Evolutionary conservation across 257 asterid species (phyloP).

Genomic region (Mitragyna speciosa): DNA sequence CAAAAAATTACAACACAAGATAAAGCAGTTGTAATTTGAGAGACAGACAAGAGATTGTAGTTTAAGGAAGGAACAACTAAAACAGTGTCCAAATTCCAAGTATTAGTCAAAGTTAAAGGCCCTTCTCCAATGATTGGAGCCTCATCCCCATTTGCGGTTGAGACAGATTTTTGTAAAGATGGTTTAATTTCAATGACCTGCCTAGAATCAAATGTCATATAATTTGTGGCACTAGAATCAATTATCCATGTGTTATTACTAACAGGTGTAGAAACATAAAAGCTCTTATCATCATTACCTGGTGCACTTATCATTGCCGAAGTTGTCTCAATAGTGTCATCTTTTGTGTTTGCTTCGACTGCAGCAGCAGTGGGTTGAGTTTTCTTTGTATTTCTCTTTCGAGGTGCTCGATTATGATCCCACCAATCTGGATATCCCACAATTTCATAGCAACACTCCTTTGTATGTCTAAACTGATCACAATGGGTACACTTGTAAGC

Average conservation of each 20-base stretch:
- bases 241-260: background rate
- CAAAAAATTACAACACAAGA: slow-evolving; percentile 20
- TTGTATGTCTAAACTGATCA: background rate
- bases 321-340: background rate
- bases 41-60: background rate
- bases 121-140: slow-evolving; percentile 4
- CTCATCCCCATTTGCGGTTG: background rate
- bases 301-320: background rate
- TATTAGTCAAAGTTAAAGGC: background rate
- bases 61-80: background rate
- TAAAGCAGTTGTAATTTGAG: background rate
- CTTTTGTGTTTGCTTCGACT: background rate
- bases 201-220: background rate
- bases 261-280: background rate
- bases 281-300: no score
- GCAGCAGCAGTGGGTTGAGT: no score
- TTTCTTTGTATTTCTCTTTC: background rate
- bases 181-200: no score
- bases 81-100: background rate
- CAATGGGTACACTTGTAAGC: background rate
- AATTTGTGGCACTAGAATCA: background rate
- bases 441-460: background rate
- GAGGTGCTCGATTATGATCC: background rate
- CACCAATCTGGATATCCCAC: background rate
- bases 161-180: background rate